phyloP scores from a whole-genome alignment of 1,284 basidiomycete genomes.

The Boletellus deceptivus region DNA sequence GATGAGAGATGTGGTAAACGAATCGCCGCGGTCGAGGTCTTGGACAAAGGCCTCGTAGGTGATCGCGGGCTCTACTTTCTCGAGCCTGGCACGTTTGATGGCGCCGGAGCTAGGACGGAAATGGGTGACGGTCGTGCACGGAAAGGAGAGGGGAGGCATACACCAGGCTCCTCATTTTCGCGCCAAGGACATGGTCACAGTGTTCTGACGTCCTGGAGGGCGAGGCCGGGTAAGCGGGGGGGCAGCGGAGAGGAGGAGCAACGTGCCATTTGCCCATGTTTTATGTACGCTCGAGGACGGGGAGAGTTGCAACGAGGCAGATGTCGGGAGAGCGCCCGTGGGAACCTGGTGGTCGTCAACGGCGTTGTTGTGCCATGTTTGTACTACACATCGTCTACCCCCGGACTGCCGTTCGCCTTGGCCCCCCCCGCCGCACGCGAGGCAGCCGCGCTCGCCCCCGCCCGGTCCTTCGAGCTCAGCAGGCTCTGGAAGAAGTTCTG shows the following conservation, averaged over 20 bases:
- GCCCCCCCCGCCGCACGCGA: constrained; percentile 21
- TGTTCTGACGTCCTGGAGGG: constrained; percentile 59
- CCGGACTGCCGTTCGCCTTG: constrained; percentile 30
- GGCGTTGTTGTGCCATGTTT: constrained; percentile 20
- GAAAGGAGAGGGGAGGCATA: constrained; percentile 39
- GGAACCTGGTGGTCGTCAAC: constrained; percentile 19
- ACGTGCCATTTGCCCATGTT: constrained; percentile 41
- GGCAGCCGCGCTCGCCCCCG: constrained; percentile 26
- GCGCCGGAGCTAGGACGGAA: constrained; percentile 52
- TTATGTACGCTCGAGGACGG: background rate
- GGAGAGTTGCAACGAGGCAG: constrained; percentile 26
- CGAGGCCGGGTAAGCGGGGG: background rate
- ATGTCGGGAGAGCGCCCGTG: constrained; percentile 23
- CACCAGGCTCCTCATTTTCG: constrained; percentile 71
- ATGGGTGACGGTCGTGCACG: background rate
- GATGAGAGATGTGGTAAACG: constrained; percentile 67
- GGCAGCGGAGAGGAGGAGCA: background rate
- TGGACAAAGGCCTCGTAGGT: constrained; percentile 69
- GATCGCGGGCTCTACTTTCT: constrained; percentile 56
- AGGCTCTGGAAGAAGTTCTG: constrained; percentile 86
- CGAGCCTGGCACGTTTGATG: constrained; percentile 58
- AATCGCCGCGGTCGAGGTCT: constrained; percentile 68
- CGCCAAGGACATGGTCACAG: constrained; percentile 63
- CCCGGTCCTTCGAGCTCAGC: constrained; percentile 65
- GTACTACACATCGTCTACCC: constrained; percentile 8